phyloP scores from a whole-genome alignment of 2,329 filamentous ascomycete genomes.

The Helminthosporium solani region DNA sequence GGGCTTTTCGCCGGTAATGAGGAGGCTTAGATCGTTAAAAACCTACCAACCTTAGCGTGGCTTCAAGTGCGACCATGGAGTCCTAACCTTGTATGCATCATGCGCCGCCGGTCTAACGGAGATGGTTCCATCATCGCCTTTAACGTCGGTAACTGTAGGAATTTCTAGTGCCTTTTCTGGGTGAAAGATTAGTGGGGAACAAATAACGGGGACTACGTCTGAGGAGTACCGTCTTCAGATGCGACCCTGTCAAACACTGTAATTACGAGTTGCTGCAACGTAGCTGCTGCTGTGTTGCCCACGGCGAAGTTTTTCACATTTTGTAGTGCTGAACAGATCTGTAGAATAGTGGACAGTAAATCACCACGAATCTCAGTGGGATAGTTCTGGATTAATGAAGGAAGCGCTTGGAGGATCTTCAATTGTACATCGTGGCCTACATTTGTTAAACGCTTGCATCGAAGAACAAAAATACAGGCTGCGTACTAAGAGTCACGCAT shows the following conservation, averaged over 20 bases:
- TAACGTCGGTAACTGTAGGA: conserved; percentile 65
- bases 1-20: conserved; percentile 80
- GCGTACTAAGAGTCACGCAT: conserved; percentile 68
- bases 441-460: conserved; percentile 13
- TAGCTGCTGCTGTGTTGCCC: conserved; percentile 94
- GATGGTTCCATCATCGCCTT: conserved; percentile 63
- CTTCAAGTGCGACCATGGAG: not conserved
- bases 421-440: conserved; percentile 82
- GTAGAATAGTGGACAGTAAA: conserved; percentile 76
- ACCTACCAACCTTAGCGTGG: conserved; percentile 52
- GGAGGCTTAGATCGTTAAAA: conserved; percentile 84
- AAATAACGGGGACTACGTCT: not conserved
- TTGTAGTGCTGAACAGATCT: conserved; percentile 89
- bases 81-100: conserved; percentile 72
- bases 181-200: not conserved
- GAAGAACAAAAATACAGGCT: not conserved
- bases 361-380: conserved; percentile 76
- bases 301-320: conserved; percentile 90
- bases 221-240: conserved; percentile 68
- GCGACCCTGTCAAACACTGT: conserved; percentile 91
- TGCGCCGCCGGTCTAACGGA: conserved; percentile 73
- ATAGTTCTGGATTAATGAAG: conserved; percentile 88
- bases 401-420: conserved; percentile 90
- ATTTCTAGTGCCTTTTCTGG: conserved; percentile 50
- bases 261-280: conserved; percentile 88